These are phyloP conservation scores for Trebouxia sp. DNA, from an alignment of 139 green algal genomes.

Conservation along the genomic window DNA sequence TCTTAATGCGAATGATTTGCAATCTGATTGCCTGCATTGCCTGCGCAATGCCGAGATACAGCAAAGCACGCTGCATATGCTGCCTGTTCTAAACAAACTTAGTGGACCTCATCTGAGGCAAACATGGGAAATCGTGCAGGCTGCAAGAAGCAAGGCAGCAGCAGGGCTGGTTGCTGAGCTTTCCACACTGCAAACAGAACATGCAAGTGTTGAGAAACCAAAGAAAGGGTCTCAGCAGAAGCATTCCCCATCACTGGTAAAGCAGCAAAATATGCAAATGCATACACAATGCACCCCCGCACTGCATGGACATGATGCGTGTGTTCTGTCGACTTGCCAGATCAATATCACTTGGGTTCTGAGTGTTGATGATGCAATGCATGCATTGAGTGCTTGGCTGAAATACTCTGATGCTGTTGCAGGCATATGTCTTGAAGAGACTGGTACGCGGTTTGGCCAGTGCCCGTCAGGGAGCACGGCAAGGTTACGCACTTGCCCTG, in stretches of 20 bases:
- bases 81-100: too few relatives aligned
- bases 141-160: constrained; percentile 20
- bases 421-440: constrained; percentile 72
- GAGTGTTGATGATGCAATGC: too few relatives aligned
- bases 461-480: constrained; percentile 65
- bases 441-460: constrained; percentile 72
- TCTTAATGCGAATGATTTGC: too few relatives aligned
- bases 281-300: too few relatives aligned
- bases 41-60: too few relatives aligned
- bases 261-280: not conserved
- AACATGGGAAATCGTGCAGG: not conserved
- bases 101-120: not conserved
- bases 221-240: too few relatives aligned
- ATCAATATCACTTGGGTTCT: too few relatives aligned
- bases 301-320: too few relatives aligned
- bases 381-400: not conserved
- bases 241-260: not conserved
- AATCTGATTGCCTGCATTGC: too few relatives aligned
- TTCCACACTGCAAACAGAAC: not conserved
- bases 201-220: too few relatives aligned
- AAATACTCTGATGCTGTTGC: not conserved
- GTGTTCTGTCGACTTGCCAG: too few relatives aligned
- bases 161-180: constrained; percentile 8
- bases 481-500: constrained; percentile 82
- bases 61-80: too few relatives aligned